These are phyloP conservation scores for Cutaneotrichosporon sp. DNA, from an alignment of 1,284 basidiomycete genomes.

Conservation along the genomic window DNA sequence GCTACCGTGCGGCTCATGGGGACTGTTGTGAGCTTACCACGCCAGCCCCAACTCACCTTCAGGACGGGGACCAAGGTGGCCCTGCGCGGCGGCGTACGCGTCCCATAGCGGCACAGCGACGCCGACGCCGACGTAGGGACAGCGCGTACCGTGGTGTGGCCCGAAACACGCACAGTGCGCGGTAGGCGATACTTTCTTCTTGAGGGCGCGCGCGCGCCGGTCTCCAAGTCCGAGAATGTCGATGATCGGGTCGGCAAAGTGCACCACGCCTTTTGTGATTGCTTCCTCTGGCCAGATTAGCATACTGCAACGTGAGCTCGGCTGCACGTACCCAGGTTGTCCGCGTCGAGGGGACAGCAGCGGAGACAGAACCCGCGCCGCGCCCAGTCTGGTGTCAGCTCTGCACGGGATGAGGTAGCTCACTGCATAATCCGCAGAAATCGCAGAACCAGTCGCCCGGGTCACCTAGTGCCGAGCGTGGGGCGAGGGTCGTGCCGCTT, in stretches of 20 bases:
- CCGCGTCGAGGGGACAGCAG: slow-evolving; percentile 15
- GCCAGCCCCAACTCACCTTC: too few species aligned
- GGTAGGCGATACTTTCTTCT: not conserved
- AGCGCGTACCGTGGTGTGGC: slow-evolving; percentile 16
- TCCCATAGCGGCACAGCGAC: slow-evolving; percentile 5
- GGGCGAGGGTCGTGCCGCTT: not conserved
- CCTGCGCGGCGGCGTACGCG: not conserved
- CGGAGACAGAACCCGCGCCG: slow-evolving; percentile 13
- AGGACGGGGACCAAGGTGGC: too few species aligned
- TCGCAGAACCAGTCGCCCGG: slow-evolving; percentile 18
- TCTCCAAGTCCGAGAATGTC: slow-evolving; percentile 2
- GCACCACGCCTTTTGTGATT: slow-evolving; percentile 9
- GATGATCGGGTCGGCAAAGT: slow-evolving; percentile 12
- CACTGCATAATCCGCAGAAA: slow-evolving; percentile 14
- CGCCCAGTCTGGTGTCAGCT: slow-evolving; percentile 11
- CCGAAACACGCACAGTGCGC: slow-evolving; percentile 13
- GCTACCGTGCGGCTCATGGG: too few species aligned
- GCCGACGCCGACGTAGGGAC: slow-evolving; percentile 1
- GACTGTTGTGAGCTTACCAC: too few species aligned
- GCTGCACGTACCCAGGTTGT: slow-evolving; percentile 6
- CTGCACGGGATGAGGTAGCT: not conserved
- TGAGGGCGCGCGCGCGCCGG: slow-evolving; percentile 4
- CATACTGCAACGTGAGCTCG: not conserved
- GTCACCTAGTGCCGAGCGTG: slow-evolving; percentile 11
- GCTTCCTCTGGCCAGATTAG: slow-evolving; percentile 12